These are phyloP conservation scores for Suhomyces kilbournensis DNA, from an alignment of 805 yeast species.

Conservation along the genomic window DNA sequence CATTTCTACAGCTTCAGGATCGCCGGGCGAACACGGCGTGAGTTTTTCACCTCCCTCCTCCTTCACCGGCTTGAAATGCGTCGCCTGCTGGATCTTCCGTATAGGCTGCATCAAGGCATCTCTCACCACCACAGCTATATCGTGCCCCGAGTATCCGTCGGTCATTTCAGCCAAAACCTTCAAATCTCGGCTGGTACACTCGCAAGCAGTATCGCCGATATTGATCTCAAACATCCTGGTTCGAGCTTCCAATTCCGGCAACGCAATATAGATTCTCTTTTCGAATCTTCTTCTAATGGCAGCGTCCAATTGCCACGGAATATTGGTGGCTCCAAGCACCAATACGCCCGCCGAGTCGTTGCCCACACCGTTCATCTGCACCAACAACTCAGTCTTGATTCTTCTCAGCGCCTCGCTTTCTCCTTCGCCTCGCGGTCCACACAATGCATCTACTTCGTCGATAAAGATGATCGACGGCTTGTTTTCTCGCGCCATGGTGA, in stretches of 20 bases:
- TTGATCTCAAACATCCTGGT: constrained; percentile 91
- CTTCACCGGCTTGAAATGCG: constrained; percentile 75
- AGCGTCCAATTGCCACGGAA: constrained; percentile 98
- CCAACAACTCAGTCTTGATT: constrained; percentile 91
- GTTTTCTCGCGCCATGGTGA: constrained; percentile 93
- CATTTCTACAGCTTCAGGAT: constrained; percentile 77
- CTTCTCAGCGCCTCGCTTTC: constrained; percentile 95
- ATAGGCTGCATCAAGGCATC: constrained; percentile 99
- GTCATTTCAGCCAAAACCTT: constrained; percentile 85
- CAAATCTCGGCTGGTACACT: constrained; percentile 68
- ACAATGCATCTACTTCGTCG: constrained; percentile 96
- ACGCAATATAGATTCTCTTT: constrained; percentile 87
- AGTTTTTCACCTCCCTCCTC: constrained; percentile 47
- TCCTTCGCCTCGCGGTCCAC: constrained; percentile 98
- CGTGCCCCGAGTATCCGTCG: constrained; percentile 97
- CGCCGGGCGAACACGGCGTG: constrained; percentile 99
- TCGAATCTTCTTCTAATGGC: constrained; percentile 97
- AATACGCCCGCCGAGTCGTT: constrained; percentile 89
- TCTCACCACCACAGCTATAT: constrained; percentile 91
- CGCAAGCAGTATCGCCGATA: constrained; percentile 86
- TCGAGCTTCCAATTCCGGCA: constrained; percentile 93
- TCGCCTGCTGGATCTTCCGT: constrained; percentile 90
- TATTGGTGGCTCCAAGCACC: constrained; percentile 95
- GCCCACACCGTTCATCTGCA: constrained; percentile 99
- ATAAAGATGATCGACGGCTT: constrained; percentile 95